Evolutionary conservation across 1,139 yeast species (phyloP).

Genomic region (Saccharomyces hybrid): DNA sequence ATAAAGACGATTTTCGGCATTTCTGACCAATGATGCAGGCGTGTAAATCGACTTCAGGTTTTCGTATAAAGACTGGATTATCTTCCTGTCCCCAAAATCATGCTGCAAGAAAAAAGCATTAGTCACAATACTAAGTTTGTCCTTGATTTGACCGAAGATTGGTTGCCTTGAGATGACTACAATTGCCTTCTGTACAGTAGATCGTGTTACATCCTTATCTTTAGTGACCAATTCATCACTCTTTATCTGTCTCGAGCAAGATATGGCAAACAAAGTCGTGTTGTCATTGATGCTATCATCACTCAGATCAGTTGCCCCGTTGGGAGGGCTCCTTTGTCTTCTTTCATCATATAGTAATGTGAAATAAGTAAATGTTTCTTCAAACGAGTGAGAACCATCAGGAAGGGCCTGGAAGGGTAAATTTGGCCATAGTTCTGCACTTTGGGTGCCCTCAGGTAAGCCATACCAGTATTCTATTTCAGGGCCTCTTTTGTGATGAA

Average conservation of each 20-base stretch:
- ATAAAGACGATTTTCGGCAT: constrained; percentile 51
- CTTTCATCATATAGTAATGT: constrained; percentile 71
- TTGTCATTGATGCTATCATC: constrained; percentile 32
- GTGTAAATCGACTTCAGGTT: constrained; percentile 49
- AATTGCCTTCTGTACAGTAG: constrained; percentile 85
- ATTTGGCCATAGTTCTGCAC: constrained; percentile 66
- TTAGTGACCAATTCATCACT: constrained; percentile 52
- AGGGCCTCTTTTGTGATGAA: constrained; percentile 92
- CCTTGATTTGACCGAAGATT: constrained; percentile 78
- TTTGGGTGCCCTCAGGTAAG: constrained; percentile 40
- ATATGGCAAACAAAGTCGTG: constrained; percentile 83
- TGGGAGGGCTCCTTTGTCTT: constrained; percentile 27
- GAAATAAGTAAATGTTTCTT: constrained; percentile 89
- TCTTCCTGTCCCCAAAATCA: constrained; percentile 60
- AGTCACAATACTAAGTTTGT: constrained; percentile 83
- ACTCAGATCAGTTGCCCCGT: constrained; percentile 27
- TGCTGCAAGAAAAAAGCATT: constrained; percentile 77
- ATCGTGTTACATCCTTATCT: constrained; percentile 68
- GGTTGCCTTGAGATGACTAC: constrained; percentile 87
- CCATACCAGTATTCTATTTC: constrained; percentile 92
- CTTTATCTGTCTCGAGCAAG: constrained; percentile 81
- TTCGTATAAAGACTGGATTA: constrained; percentile 67
- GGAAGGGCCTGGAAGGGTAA: constrained; percentile 93
- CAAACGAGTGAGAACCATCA: constrained; percentile 89
- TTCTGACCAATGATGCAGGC: constrained; percentile 50